Percentiles rank a stretch among this genome's conserved stretches.
Evolutionary conservation across 345 rosid species (phyloP).

Genomic region (Lepidium aucheri): DNA sequence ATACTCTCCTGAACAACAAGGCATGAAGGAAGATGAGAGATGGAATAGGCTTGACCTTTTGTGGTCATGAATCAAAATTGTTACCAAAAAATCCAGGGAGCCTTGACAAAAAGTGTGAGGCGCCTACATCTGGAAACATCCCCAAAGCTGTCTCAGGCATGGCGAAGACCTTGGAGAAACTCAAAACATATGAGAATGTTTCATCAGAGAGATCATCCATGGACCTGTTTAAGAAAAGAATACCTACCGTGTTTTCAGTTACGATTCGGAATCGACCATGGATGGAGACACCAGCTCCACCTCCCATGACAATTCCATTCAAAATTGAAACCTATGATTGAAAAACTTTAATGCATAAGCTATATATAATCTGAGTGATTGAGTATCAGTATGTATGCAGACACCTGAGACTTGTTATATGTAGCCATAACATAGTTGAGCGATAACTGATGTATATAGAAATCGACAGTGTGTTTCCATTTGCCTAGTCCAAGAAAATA

Average conservation of each 20-base stretch:
- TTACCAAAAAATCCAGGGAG: constrained; percentile 83
- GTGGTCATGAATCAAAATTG: neutral
- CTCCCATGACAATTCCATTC: constrained; percentile 90
- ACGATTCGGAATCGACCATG: constrained; percentile 78
- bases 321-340: constrained; percentile 56
- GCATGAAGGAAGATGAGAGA: neutral
- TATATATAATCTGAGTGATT: neutral
- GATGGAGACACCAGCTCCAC: constrained; percentile 67
- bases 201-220: neutral
- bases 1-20: constrained; percentile 55
- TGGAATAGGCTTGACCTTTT: neutral
- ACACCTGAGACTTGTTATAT: constrained; percentile 61
- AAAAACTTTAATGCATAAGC: neutral
- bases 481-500: constrained; percentile 30
- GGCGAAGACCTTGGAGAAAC: constrained; percentile 50
- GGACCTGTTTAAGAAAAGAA: neutral
- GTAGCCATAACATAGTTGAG: constrained; percentile 64
- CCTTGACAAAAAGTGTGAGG: constrained; percentile 77
- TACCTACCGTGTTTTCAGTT: constrained; percentile 63
- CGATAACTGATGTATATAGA: constrained; percentile 32
- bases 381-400: neutral
- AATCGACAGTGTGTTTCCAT: constrained; percentile 45
- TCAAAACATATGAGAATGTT: constrained; percentile 1
- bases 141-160: constrained; percentile 88
- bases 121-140: constrained; percentile 83